Base-by-base conservation (phyloP, 805 yeast species). In the Kluyveromyces dobzhanskii region DNA sequence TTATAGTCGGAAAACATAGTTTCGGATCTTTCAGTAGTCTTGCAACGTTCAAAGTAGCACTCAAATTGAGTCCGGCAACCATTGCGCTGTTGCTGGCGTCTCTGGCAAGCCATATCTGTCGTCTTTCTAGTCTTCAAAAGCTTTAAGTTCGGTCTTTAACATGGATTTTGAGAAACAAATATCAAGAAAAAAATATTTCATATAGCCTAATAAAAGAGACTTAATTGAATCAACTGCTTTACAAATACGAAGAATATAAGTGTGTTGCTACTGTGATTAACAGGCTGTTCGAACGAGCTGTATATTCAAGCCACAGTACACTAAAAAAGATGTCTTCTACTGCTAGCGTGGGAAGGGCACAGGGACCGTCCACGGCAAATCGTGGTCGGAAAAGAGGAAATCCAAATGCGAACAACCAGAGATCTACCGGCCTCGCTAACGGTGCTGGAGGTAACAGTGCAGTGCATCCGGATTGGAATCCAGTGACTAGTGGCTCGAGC, bases 31-130 rank as follows among this genome's bases (percentile, higher is more conserved):
- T 62, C 1, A 79, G 48, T 23, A 86, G 59, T 17, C 81, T 64
- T 21, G 78, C 63, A 0, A 76, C 75, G 51, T 85, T 85, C 17
- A 84, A 46, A 0, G 92, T 81, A 1, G 88, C 95, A 57, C 90
- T 81, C 35, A 83, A 57, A 59, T 85, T 85, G 73, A 80, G 17
- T 10, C 37, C 37, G 12, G n/a, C 30, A 24, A 34, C 37, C 37
- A 34, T 34, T 16, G 8, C 21, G 7, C 21, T 5, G 9, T 6
- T 6, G 24, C 24, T 21, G 24, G 9, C 9, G 24, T 9, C 6
- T 6, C 24, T 6, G 24, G n/a, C n/a, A n/a, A n/a, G n/a, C n/a
- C n/a, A n/a, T n/a, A n/a, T n/a, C n/a, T n/a, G n/a, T n/a, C n/a
- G n/a, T n/a, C n/a, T n/a, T n/a, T n/a, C n/a, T n/a, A n/a, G n/a